Base-by-base conservation (phyloP, 2,329 filamentous ascomycete genomes). In the Fusarium pininemorale region DNA sequence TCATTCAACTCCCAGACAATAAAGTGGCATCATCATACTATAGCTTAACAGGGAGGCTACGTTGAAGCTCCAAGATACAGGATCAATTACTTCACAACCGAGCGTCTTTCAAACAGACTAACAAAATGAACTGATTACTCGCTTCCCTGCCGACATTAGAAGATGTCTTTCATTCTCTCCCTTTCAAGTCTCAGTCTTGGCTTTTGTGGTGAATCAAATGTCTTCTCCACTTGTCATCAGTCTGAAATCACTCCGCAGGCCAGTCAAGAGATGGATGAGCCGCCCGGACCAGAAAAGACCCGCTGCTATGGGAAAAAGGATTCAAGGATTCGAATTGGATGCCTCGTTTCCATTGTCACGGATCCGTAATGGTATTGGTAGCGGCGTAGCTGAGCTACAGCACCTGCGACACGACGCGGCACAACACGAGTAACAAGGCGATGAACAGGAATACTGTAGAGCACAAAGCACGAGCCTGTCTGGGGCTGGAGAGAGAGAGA, bases 131-230 rank as follows among this genome's bases (percentile, higher is more conserved):
- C 57, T 54, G 37, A 55, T 68, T 64, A 61, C 56, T 63, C 67
- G 71, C 60, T 61, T 74, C 59, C 51, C 54, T 74, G 63, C 62
- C 62, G 69, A 72, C 59, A 67, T 70, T 70, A 53, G 66, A 74
- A 62, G 56, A 69, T 56, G 62, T 38, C 44, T 73, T 44, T 59
- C 26, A 42, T 51, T 66, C 44, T 55, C 45, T 64, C 59, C 50
- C 58, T 55, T 64, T 57, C 39, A 35, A 53, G 45, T 74, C 67
- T 65, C 51, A 57, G 48, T 72, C 68, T 54, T 63, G 70, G 54
- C 56, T 42, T 39, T 51, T 58, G 58, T 58, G 64, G 48, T 42
- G 38, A 60, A 42, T 24, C 45, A 68, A 68, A 41, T 28, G 42
- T 18, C 42, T 51, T 57, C 66, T 65, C 71, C 71, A 74, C 71